Evolutionary conservation across 495 filamentous ascomycete species (phyloP).

Genomic region (Aspergillus leporis): DNA sequence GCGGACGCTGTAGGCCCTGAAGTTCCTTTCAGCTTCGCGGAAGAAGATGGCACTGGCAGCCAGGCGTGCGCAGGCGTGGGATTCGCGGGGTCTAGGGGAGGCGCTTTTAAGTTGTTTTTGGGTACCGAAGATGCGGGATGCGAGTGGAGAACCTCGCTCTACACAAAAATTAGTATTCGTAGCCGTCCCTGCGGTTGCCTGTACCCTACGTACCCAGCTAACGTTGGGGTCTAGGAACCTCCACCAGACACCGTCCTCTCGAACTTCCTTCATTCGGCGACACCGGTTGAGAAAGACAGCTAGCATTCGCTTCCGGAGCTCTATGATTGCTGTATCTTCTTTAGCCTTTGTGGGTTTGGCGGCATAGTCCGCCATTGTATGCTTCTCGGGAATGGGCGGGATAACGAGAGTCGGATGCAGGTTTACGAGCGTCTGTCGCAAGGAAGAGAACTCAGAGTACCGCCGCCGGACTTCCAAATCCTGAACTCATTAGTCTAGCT

Average conservation of each 20-base stretch:
- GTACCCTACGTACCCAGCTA: conserved; percentile 74
- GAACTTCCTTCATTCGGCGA: conserved; percentile 86
- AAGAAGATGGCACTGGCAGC: conserved; percentile 80
- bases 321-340: conserved; percentile 94
- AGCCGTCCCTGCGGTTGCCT: not conserved
- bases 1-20: conserved; percentile 48
- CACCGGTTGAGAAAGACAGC: conserved; percentile 93
- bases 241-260: conserved; percentile 95
- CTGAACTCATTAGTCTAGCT: conserved; percentile 42
- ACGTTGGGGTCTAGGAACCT: conserved; percentile 96
- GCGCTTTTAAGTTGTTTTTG: conserved; percentile 89
- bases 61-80: conserved; percentile 85
- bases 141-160: conserved; percentile 91
- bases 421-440: conserved; percentile 82
- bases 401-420: conserved; percentile 93
- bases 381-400: conserved; percentile 96
- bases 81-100: conserved; percentile 88
- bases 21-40: conserved; percentile 75
- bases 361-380: conserved; percentile 97
- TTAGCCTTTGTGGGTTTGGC: conserved; percentile 97
- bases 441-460: conserved; percentile 96
- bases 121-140: conserved; percentile 88
- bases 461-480: conserved; percentile 91
- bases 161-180: conserved; percentile 31
- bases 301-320: conserved; percentile 93